Evolutionary conservation across 306 rosid genomes (phyloP).

Genomic region (Prunus davidiana): DNA sequence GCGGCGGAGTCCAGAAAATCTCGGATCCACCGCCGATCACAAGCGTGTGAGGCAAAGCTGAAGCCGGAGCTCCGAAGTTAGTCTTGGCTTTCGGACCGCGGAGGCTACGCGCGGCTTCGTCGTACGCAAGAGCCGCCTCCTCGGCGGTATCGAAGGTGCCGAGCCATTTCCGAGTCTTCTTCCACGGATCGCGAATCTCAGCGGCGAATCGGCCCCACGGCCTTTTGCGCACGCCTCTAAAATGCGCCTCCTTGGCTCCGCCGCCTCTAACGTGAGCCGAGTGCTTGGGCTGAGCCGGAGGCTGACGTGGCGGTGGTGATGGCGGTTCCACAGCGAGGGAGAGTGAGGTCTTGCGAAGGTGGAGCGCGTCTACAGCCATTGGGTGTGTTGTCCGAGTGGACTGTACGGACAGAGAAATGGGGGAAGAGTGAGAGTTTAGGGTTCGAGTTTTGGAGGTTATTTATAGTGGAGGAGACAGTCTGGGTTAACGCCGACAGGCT

Average conservation of each 20-base stretch:
- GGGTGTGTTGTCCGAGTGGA: not conserved
- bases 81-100: conserved; percentile 68
- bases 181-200: conserved; percentile 73
- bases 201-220: conserved; percentile 75
- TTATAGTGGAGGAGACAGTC: conserved; percentile 55
- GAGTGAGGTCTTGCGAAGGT: conserved; percentile 18
- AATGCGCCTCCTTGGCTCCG: conserved; percentile 31
- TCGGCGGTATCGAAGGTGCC: conserved; percentile 72
- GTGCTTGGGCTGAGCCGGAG: not conserved
- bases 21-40: not conserved
- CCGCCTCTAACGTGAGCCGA: not conserved
- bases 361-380: conserved; percentile 41
- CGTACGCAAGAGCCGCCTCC: conserved; percentile 72
- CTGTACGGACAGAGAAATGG: not conserved
- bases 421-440: conserved; percentile 1
- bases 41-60: not conserved
- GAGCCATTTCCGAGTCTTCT: conserved; percentile 68
- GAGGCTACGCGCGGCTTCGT: conserved; percentile 52
- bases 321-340: not conserved
- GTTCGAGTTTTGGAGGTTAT: conserved; percentile 17
- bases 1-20: conserved; percentile 30
- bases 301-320: conserved; percentile 5
- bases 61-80: conserved; percentile 34
- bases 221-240: conserved; percentile 62
- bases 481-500: conserved; percentile 55